Evolutionary conservation across 768 basidiomycete species (phyloP).

Genomic region (Boletus rex-veris): DNA sequence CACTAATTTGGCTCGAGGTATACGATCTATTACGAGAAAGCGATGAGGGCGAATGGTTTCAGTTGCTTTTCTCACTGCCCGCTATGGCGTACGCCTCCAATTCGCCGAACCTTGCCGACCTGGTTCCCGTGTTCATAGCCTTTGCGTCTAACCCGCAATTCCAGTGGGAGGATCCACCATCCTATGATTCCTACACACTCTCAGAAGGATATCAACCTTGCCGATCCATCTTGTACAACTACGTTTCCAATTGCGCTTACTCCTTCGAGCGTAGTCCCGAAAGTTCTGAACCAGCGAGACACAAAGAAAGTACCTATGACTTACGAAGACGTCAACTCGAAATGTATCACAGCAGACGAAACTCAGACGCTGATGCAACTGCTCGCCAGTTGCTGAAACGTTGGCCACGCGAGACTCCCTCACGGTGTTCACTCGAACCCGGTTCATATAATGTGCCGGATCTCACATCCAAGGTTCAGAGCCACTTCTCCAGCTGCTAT

Average conservation of each 20-base stretch:
- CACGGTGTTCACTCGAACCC: not conserved
- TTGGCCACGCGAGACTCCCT: conserved; percentile 23
- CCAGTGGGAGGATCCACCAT: conserved; percentile 11
- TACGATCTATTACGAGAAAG: conserved; percentile 25
- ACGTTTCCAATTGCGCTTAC: not conserved
- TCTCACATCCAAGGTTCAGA: not conserved
- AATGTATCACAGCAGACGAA: conserved; percentile 6
- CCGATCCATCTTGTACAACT: not conserved
- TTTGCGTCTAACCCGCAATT: conserved; percentile 18
- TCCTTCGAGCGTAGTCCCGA: conserved; percentile 14
- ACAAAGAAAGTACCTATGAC: not conserved
- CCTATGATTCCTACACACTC: conserved; percentile 8
- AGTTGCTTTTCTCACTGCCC: conserved; percentile 31
- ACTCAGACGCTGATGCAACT: conserved; percentile 1
- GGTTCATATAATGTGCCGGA: conserved; percentile 1
- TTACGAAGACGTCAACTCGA: conserved; percentile 2
- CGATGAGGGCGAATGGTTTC: conserved; percentile 9
- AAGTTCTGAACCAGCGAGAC: not conserved
- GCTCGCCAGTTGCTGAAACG: not conserved
- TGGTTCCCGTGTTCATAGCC: conserved; percentile 31
- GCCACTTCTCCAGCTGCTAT: conserved; percentile 15
- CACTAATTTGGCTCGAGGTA: conserved; percentile 22
- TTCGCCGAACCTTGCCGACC: not conserved
- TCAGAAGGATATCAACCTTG: conserved; percentile 6
- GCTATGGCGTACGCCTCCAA: conserved; percentile 32